Conservation (phyloP, 495 filamentous ascomycete genomes). For the Evernia prunastri region DNA sequence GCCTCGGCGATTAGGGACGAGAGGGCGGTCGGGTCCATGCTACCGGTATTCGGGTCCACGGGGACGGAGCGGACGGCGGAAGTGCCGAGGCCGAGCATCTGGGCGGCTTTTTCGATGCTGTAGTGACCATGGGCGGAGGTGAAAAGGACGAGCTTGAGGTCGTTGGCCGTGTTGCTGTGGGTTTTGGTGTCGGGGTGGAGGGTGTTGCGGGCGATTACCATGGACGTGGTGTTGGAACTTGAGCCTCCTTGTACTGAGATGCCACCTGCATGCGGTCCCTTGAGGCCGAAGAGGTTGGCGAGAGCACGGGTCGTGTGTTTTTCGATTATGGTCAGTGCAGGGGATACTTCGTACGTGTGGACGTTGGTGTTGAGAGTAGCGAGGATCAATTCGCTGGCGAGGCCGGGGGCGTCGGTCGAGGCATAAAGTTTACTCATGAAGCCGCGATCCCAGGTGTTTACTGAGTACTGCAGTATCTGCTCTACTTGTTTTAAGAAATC, state of each 20-base stretch:
- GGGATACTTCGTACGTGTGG: conserved; percentile 86
- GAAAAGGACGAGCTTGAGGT: conserved; percentile 66
- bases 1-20: conserved; percentile 53
- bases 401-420: conserved; percentile 75
- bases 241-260: conserved; percentile 83
- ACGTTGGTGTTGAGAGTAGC: conserved; percentile 60
- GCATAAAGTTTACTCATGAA: conserved; percentile 78
- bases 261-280: conserved; percentile 67
- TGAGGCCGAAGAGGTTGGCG: conserved; percentile 70
- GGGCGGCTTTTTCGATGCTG: conserved; percentile 87
- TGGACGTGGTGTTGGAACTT: conserved; percentile 76
- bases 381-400: conserved; percentile 47
- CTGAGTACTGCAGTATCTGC: conserved; percentile 71
- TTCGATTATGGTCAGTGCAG: conserved; percentile 78
- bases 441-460: conserved; percentile 94
- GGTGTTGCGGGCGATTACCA: conserved; percentile 84
- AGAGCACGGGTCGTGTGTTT: conserved; percentile 64
- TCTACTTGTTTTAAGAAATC: conserved; percentile 94
- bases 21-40: conserved; percentile 63
- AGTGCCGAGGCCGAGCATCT: conserved; percentile 77
- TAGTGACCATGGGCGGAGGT: conserved; percentile 88
- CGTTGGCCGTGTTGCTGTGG: conserved; percentile 52
- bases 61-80: conserved; percentile 64
- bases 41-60: conserved; percentile 59
- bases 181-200: conserved; percentile 70